Conservation (phyloP, 1,139 yeast genomes). For the Ogataea hybrid region DNA sequence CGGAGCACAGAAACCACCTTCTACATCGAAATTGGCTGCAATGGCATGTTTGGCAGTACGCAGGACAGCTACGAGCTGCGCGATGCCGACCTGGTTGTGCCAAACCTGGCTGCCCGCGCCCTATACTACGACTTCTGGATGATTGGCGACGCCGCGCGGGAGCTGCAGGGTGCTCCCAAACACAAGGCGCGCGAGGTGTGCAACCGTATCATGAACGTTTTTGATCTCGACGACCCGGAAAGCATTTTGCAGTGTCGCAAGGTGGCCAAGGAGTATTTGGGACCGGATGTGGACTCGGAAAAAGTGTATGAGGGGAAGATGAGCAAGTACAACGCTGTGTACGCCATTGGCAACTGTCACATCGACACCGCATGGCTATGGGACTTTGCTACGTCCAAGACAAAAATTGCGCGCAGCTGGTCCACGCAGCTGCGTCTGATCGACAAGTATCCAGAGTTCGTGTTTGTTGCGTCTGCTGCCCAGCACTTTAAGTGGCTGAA, state of each 20-base stretch:
- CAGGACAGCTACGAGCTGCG: constrained; percentile 59
- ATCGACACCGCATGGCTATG: constrained; percentile 98
- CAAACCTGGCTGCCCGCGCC: constrained; percentile 77
- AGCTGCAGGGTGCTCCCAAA: constrained; percentile 80
- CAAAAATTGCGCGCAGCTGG: constrained; percentile 94
- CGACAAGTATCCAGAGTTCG: constrained; percentile 87
- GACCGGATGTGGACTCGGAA: constrained; percentile 59
- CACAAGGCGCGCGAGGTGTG: constrained; percentile 77
- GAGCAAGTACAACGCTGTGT: constrained; percentile 49
- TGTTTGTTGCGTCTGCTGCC: constrained; percentile 92
- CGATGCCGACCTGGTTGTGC: constrained; percentile 76
- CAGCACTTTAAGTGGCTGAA: constrained; percentile 94
- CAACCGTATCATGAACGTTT: constrained; percentile 76
- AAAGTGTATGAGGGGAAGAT: constrained; percentile 49
- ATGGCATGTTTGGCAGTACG: constrained; percentile 85
- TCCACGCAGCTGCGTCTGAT: constrained; percentile 84
- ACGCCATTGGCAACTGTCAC: constrained; percentile 91
- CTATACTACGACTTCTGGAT: constrained; percentile 83
- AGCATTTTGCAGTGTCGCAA: constrained; percentile 62
- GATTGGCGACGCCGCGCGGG: constrained; percentile 88
- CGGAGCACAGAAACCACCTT: constrained; percentile 47
- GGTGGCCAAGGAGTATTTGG: constrained; percentile 64
- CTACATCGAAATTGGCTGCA: constrained; percentile 88
- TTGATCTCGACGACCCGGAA: constrained; percentile 50
- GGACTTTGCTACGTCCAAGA: constrained; percentile 95